Base-by-base conservation (phyloP, 805 yeast species). In the Candida fluviatilis region DNA sequence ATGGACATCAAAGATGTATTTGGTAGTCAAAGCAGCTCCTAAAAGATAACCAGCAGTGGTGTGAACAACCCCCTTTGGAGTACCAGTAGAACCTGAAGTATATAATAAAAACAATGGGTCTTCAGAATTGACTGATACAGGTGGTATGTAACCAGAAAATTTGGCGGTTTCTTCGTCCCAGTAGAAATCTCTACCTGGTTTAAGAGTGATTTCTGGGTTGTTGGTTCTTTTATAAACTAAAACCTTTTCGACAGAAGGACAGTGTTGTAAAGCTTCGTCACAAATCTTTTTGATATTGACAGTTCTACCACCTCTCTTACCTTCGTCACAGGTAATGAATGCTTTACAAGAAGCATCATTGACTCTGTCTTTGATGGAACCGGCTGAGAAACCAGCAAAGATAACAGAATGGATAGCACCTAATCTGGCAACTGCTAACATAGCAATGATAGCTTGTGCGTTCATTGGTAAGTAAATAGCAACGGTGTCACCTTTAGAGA, bases 401-500 rank as follows among this genome's bases (percentile, higher is more conserved):
- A 85, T 82, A 26, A 84, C 93, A 2, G 91, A 82, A 60, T 85
- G 95, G 43, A 84, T 69, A 11, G 95, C 95, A 52, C 95, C 95
- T 46, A 85, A 68, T 62, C 95, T 73, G 30, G 78, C 75, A 54
- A 84, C 82, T 18, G 95, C 95, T 62, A 85, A 64, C 69, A 85
- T 63, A 18, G 93, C 78, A 40, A 82, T 68, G 36, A 85, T 64
- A 28, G 93, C 90, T 57, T 84, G 86, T 33, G 90, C 84, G 46
- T 80, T 82, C 93, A 84, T 85, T 52, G 95, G 95, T 68, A 85
- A 69, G 59, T 85, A 85, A 37, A 85, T 84, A 17, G 93, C 93
- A 40, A 85, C 91, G 13, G 89, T 82, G 57, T 85, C 95, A 51
- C 93, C 93, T 63, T 84, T 85, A 43, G 71, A 66, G 41, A 84